phyloP scores from a whole-genome alignment of 2,329 filamentous ascomycete genomes.

The Colletotrichum euphorbiae region DNA sequence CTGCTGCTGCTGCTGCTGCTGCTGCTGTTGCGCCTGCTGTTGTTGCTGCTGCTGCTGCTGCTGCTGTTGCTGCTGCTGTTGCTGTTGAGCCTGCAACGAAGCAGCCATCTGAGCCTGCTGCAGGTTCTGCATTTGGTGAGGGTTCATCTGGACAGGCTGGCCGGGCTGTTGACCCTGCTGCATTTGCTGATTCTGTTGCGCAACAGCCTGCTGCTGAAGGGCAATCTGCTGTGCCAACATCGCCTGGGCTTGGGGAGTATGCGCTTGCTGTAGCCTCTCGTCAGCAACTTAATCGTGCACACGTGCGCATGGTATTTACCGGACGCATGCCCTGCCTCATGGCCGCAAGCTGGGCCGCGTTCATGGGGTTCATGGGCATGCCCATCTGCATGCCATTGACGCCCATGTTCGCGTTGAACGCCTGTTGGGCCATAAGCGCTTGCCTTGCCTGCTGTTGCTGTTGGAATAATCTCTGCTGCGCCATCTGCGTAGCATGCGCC shows the following conservation, averaged over 20 bases:
- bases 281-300: constrained; percentile 2
- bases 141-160: constrained; percentile 61
- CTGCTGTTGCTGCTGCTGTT: constrained; percentile 52
- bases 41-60: constrained; percentile 52
- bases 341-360: constrained; percentile 62
- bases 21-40: constrained; percentile 48
- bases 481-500: constrained; percentile 56
- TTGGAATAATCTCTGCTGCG: constrained; percentile 68
- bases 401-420: constrained; percentile 61
- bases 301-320: constrained; percentile 48
- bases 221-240: constrained; percentile 62
- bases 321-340: constrained; percentile 60
- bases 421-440: constrained; percentile 66
- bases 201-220: constrained; percentile 53
- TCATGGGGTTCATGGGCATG: constrained; percentile 62
- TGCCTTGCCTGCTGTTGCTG: constrained; percentile 65
- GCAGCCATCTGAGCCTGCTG: constrained; percentile 56
- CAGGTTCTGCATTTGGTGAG: constrained; percentile 58
- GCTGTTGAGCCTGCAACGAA: constrained; percentile 52
- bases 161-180: constrained; percentile 57
- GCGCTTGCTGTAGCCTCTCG: constrained; percentile 29
- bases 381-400: constrained; percentile 62
- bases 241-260: constrained; percentile 46
- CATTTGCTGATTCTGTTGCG: constrained; percentile 53
- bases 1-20: constrained; percentile 52